A percentile compares a stretch with the other conserved stretches of the same genome.
Evolutionary conservation across 2,329 filamentous ascomycete genomes (phyloP).

Genomic region (Xylariaceae sp.): DNA sequence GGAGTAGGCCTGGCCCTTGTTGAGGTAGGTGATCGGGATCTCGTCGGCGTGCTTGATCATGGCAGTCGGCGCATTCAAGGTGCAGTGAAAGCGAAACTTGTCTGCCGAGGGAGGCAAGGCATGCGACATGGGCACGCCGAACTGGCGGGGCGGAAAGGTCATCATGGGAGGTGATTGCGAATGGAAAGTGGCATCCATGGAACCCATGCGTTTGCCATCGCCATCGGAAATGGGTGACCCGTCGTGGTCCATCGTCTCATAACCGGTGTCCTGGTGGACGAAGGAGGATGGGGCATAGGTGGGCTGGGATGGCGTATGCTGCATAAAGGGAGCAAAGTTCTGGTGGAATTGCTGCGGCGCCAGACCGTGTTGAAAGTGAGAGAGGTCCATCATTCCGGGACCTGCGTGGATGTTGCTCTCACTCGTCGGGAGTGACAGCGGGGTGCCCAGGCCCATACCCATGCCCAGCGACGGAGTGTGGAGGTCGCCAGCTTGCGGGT

Average conservation of each 20-base stretch:
- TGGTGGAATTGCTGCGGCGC: slow-evolving; percentile 56
- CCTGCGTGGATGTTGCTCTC: slow-evolving; percentile 56
- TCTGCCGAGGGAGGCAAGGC: slow-evolving; percentile 49
- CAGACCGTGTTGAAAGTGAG: slow-evolving; percentile 52
- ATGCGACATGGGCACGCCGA: slow-evolving; percentile 37
- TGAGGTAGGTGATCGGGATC: slow-evolving; percentile 95
- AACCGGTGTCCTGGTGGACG: slow-evolving; percentile 70
- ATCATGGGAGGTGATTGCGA: slow-evolving; percentile 53
- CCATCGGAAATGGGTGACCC: slow-evolving; percentile 56
- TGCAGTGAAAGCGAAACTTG: slow-evolving; percentile 83
- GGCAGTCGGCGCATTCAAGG: slow-evolving; percentile 86
- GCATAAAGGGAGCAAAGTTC: slow-evolving; percentile 65
- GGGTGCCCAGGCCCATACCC: slow-evolving; percentile 70
- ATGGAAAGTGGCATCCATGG: slow-evolving; percentile 54
- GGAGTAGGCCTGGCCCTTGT: slow-evolving; percentile 93
- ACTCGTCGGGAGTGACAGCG: slow-evolving; percentile 69
- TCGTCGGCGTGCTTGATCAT: slow-evolving; percentile 89
- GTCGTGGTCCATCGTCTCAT: slow-evolving; percentile 72
- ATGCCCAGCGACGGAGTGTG: slow-evolving; percentile 73
- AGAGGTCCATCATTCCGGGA: slow-evolving; percentile 54
- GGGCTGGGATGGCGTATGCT: slow-evolving; percentile 46
- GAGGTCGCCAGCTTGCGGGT: slow-evolving; percentile 76
- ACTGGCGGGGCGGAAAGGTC: slow-evolving; percentile 46
- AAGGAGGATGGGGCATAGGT: slow-evolving; percentile 74
- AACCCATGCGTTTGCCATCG: slow-evolving; percentile 42